Percentiles rank a stretch among this genome's conserved stretches.
Conservation (phyloP, 306 rosid species). For the Corylus avellana region DNA sequence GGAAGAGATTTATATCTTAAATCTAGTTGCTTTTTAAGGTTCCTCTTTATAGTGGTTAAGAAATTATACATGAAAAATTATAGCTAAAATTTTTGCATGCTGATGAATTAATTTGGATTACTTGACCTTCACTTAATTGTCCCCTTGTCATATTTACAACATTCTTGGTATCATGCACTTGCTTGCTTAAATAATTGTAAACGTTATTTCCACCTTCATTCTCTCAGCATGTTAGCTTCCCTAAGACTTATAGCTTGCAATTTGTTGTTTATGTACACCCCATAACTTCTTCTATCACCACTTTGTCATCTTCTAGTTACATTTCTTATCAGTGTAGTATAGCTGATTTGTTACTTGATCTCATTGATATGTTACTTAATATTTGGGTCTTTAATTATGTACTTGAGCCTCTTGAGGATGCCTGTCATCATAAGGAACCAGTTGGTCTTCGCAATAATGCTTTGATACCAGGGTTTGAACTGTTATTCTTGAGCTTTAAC, state of each 20-base stretch:
- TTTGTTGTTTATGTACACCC: background rate
- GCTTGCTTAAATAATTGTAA: background rate
- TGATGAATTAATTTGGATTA: background rate
- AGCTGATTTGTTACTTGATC: background rate
- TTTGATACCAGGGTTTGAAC: background rate
- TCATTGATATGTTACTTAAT: background rate
- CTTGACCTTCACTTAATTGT: background rate
- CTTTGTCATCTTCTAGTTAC: background rate
- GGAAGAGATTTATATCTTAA: conserved; percentile 5
- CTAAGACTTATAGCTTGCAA: background rate
- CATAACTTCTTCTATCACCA: background rate
- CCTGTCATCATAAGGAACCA: background rate
- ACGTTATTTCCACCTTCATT: background rate
- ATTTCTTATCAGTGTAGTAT: background rate
- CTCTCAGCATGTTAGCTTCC: background rate
- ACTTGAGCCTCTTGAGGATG: background rate
- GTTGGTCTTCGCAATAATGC: background rate
- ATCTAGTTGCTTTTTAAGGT: background rate
- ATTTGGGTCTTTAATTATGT: background rate
- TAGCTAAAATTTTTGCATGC: background rate
- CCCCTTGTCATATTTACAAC: background rate
- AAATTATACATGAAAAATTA: background rate
- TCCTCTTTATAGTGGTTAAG: background rate
- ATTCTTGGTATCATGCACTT: background rate
- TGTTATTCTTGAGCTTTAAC: background rate